phyloP scores from a whole-genome alignment of 352 stramenopile genomes.

The Phytopythium kandeliae region DNA sequence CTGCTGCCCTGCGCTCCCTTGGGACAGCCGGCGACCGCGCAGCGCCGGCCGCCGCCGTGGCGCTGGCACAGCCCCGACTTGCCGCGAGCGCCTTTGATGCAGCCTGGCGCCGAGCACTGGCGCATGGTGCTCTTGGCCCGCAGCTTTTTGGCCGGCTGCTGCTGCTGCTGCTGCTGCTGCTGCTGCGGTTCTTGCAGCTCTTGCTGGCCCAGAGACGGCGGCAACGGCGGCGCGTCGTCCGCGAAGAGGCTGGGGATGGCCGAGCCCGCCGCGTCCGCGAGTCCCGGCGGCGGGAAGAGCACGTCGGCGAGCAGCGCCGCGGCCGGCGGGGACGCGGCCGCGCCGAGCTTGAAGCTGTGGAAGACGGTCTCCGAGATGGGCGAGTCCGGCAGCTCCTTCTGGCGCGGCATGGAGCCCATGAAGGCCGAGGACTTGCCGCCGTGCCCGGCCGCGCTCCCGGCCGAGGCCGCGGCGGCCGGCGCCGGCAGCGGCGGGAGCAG shows the following conservation, averaged over 20 bases:
- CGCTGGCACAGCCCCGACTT: conserved; percentile 83
- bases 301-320: too few relatives aligned
- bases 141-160: conserved; percentile 47
- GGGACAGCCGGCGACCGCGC: conserved; percentile 42
- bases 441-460: conserved; percentile 2
- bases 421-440: conserved; percentile 41
- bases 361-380: conserved; percentile 45
- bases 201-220: too few relatives aligned
- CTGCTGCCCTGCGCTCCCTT: conserved; percentile 83
- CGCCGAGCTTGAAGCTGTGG: conserved; percentile 29
- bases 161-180: conserved; percentile 10
- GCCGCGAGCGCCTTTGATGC: conserved; percentile 70
- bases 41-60: conserved; percentile 82
- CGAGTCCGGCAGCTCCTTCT: conserved; percentile 45
- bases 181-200: too few relatives aligned
- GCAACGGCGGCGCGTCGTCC: conserved; percentile 11
- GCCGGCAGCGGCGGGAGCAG: neutral
- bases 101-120: conserved; percentile 49
- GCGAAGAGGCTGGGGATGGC: conserved; percentile 21
- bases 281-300: conserved; percentile 4
- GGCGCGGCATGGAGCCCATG: conserved; percentile 53
- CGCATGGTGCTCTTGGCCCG: conserved; percentile 73
- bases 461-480: neutral
- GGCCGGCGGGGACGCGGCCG: conserved; percentile 10
- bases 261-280: conserved; percentile 22